phyloP scores from a whole-genome alignment of 1,284 basidiomycete genomes.

The Xanthoconium separans region DNA sequence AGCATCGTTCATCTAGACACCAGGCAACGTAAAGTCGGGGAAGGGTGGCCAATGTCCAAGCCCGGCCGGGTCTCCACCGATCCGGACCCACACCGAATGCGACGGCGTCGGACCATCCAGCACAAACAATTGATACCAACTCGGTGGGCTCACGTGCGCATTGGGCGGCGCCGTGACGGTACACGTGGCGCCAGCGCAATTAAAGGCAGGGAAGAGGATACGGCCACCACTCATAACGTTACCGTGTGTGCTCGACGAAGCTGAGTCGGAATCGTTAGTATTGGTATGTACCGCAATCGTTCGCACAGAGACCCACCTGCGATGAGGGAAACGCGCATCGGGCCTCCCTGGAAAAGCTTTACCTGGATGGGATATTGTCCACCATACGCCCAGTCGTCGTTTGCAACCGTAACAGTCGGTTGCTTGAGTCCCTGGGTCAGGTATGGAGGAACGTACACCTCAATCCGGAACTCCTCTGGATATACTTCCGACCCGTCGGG shows the following conservation, averaged over 20 bases:
- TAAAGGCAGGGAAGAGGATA: conserved; percentile 67
- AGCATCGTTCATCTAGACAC: conserved; percentile 23
- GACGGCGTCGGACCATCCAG: conserved; percentile 75
- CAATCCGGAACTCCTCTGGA: conserved; percentile 72
- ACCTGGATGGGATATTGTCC: conserved; percentile 52
- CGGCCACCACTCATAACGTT: conserved; percentile 67
- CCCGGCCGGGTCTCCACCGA: conserved; percentile 69
- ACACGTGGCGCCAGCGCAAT: conserved; percentile 59
- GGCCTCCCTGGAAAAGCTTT: conserved; percentile 53
- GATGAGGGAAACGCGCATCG: conserved; percentile 61
- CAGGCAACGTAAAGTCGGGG: conserved; percentile 63
- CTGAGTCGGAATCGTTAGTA: conserved; percentile 31
- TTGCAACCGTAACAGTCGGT: conserved; percentile 54
- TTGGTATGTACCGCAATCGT: background rate
- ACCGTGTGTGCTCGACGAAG: conserved; percentile 74
- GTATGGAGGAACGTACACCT: conserved; percentile 77
- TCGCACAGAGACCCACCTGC: conserved; percentile 41
- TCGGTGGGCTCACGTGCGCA: conserved; percentile 64
- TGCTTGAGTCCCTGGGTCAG: conserved; percentile 56
- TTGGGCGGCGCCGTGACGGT: conserved; percentile 70
- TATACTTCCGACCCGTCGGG: conserved; percentile 32
- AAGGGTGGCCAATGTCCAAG: conserved; percentile 68
- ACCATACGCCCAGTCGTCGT: conserved; percentile 62
- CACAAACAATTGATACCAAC: conserved; percentile 73
- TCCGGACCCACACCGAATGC: conserved; percentile 67